Percentiles rank a stretch among this genome's conserved stretches.
These are phyloP conservation scores for Punica granatum DNA, from an alignment of 345 rosid species.

Conservation along the genomic window DNA sequence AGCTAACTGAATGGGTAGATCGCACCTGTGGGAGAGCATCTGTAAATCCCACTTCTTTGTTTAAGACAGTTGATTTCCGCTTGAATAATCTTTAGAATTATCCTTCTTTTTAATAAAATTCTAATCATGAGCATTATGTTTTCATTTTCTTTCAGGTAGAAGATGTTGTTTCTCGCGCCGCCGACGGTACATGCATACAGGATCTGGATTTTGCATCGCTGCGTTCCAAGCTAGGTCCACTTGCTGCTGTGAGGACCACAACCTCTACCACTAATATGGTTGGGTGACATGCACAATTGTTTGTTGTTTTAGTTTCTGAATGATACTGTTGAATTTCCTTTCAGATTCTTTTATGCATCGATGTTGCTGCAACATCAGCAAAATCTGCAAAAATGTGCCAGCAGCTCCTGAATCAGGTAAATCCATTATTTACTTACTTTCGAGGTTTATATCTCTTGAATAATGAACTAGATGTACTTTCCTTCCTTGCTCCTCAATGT, in stretches of 20 bases:
- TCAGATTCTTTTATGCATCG: constrained; percentile 87
- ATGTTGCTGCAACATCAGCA: constrained; percentile 89
- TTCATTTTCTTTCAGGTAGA: constrained; percentile 53
- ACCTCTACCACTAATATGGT: constrained; percentile 10
- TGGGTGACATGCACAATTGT: neutral
- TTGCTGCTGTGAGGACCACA: constrained; percentile 72
- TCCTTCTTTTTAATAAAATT: neutral
- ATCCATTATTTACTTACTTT: constrained; percentile 2
- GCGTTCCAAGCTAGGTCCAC: constrained; percentile 71
- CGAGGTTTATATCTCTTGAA: neutral
- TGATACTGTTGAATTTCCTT: constrained; percentile 26
- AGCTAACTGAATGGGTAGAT: constrained; percentile 95
- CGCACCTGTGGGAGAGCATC: constrained; percentile 59
- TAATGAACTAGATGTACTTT: neutral
- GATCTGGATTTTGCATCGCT: constrained; percentile 67
- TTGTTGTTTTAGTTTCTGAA: neutral
- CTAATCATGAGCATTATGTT: constrained; percentile 39
- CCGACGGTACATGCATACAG: constrained; percentile 65
- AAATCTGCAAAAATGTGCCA: constrained; percentile 61
- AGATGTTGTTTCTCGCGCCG: constrained; percentile 77
- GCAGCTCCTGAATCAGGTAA: constrained; percentile 85
- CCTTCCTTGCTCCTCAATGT: neutral
- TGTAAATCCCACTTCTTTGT: constrained; percentile 33
- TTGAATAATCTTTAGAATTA: neutral
- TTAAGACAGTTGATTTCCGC: neutral